These are phyloP conservation scores for Arachis stenosperma DNA, from an alignment of 306 rosid genomes.

Conservation along the genomic window DNA sequence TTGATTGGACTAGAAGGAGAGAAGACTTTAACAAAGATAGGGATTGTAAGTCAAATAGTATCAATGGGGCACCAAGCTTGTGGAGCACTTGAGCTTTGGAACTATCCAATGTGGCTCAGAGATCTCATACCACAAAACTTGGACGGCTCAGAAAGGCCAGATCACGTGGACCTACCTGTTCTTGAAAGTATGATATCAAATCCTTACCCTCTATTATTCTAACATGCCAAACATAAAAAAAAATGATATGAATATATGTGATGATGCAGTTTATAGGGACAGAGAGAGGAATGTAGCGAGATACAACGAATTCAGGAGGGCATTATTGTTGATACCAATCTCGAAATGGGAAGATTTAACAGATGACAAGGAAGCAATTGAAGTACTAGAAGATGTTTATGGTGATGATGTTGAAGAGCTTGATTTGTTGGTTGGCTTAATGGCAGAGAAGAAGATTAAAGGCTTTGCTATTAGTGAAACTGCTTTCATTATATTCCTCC, in stretches of 20 bases:
- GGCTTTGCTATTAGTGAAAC: constrained; percentile 73
- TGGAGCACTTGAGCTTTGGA: constrained; percentile 63
- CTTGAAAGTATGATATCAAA: constrained; percentile 52
- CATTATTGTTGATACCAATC: constrained; percentile 52
- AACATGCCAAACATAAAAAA: too few species aligned
- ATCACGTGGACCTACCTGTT: constrained; percentile 61
- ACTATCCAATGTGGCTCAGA: constrained; percentile 56
- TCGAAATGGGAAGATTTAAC: constrained; percentile 65
- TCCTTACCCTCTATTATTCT: not conserved
- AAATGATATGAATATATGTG: not conserved
- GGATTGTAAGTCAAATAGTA: constrained; percentile 52
- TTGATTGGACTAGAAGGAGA: constrained; percentile 57
- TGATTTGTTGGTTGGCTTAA: constrained; percentile 60
- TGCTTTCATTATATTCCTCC: constrained; percentile 54
- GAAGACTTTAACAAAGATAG: constrained; percentile 44
- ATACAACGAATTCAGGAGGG: constrained; percentile 62
- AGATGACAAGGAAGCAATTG: constrained; percentile 53
- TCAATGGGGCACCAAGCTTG: constrained; percentile 79
- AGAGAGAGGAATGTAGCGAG: constrained; percentile 65
- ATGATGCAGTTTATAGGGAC: constrained; percentile 62
- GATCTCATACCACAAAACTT: constrained; percentile 49
- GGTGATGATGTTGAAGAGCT: constrained; percentile 65
- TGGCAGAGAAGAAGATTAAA: constrained; percentile 71
- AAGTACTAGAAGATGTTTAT: constrained; percentile 52
- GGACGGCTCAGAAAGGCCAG: constrained; percentile 56